A percentile compares a stretch with the other conserved stretches of the same genome.
phyloP scores from a whole-genome alignment of 176 grass and related monocot genomes.

The Oryza brachyantha region DNA sequence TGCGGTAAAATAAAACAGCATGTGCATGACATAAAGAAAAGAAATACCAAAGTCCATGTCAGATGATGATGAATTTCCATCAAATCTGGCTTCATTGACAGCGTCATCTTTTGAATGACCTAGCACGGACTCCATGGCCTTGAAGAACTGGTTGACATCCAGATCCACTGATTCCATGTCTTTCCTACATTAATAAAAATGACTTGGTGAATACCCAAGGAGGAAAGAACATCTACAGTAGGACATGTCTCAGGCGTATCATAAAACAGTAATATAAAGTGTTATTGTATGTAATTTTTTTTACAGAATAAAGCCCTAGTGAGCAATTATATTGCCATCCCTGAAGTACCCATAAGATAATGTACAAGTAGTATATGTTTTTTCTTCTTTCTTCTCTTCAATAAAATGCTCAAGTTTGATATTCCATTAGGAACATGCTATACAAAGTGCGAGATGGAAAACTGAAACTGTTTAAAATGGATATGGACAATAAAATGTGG shows the following conservation, averaged over 20 bases:
- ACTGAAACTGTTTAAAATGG: background rate
- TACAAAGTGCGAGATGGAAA: background rate
- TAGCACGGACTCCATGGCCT: conserved; percentile 77
- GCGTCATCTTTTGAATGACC: conserved; percentile 40
- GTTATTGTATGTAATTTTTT: background rate
- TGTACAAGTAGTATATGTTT: background rate
- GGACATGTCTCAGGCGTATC: background rate
- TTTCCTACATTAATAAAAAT: conserved; percentile 42
- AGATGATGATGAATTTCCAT: conserved; percentile 61
- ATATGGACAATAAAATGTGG: background rate
- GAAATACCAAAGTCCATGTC: conserved; percentile 84
- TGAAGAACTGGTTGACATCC: conserved; percentile 88
- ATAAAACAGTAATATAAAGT: background rate
- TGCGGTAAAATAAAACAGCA: background rate
- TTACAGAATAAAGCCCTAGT: background rate
- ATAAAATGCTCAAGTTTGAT: background rate
- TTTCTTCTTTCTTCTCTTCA: background rate
- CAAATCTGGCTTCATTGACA: conserved; percentile 34
- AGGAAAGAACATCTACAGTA: background rate
- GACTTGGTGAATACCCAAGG: background rate
- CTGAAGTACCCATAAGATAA: background rate
- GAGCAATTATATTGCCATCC: conserved; percentile 16
- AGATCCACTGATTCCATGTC: conserved; percentile 70
- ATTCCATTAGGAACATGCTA: background rate
- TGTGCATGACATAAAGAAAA: conserved; percentile 5